phyloP scores from a whole-genome alignment of 768 basidiomycete species.

The Xerocomus potaroensis region DNA sequence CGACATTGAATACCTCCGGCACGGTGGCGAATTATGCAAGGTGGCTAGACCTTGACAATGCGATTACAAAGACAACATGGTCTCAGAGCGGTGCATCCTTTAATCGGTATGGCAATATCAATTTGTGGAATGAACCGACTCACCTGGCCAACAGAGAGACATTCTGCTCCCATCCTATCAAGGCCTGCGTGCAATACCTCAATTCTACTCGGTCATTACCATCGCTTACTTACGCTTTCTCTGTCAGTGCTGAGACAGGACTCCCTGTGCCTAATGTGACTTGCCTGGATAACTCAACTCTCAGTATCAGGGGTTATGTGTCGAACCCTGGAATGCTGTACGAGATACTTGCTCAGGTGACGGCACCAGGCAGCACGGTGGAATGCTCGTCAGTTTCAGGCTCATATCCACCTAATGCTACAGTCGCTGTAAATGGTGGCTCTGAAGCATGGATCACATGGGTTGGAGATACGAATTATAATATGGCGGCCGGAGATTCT shows the following conservation, averaged over 20 bases:
- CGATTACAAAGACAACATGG: conserved; percentile 56
- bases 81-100: conserved; percentile 45
- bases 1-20: conserved; percentile 41
- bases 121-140: neutral
- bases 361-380: conserved; percentile 29
- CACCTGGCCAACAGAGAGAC: conserved; percentile 36
- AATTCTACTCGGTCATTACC: conserved; percentile 37
- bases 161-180: conserved; percentile 65
- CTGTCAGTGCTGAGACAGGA: conserved; percentile 40
- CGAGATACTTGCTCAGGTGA: conserved; percentile 55
- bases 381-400: conserved; percentile 31
- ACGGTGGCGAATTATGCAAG: conserved; percentile 44
- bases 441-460: conserved; percentile 63
- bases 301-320: conserved; percentile 50
- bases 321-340: conserved; percentile 61
- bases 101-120: conserved; percentile 39
- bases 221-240: conserved; percentile 43
- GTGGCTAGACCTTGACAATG: conserved; percentile 69
- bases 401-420: conserved; percentile 39
- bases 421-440: conserved; percentile 42
- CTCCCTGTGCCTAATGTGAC: conserved; percentile 57
- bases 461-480: conserved; percentile 72
- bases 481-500: conserved; percentile 55
- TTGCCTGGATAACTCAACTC: conserved; percentile 52
- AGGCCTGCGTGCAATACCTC: conserved; percentile 59